Evolutionary conservation across 805 yeast species (phyloP).

Genomic region (Ogataea thermomethanolica): DNA sequence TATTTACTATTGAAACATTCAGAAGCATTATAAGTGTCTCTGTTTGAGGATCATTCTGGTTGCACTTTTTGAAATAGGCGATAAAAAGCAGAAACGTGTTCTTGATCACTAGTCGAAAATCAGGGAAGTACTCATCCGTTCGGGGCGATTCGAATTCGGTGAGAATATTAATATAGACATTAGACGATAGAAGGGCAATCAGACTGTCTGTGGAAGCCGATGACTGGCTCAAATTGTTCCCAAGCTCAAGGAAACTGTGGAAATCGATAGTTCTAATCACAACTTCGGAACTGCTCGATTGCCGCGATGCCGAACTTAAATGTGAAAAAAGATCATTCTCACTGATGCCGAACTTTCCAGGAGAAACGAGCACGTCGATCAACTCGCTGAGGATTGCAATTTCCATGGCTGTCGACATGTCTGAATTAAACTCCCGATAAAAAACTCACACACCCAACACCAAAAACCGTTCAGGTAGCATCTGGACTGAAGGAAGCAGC

Average conservation of each 20-base stretch:
- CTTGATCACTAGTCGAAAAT: constrained; percentile 28
- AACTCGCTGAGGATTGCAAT: constrained; percentile 24
- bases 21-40: constrained; percentile 23
- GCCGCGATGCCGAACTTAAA: constrained; percentile 11
- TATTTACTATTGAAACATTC: constrained; percentile 29
- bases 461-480: no score
- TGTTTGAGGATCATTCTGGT: constrained; percentile 13
- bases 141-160: constrained; percentile 3
- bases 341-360: constrained; percentile 16
- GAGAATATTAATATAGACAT: constrained; percentile 29
- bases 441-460: constrained; percentile 1
- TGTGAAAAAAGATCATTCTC: constrained; percentile 20
- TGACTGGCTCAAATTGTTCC: constrained; percentile 22
- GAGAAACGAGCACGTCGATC: constrained; percentile 24
- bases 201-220: constrained; percentile 7
- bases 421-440: neutral
- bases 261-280: constrained; percentile 25
- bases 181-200: constrained; percentile 19
- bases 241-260: constrained; percentile 26
- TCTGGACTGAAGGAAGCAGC: no score
- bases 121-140: constrained; percentile 24
- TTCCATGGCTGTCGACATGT: constrained; percentile 15
- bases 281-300: constrained; percentile 10
- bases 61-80: constrained; percentile 20
- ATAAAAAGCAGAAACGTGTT: constrained; percentile 28